Evolutionary conservation across 306 rosid genomes (phyloP), one percentile per base, ranked within the genome.

Genomic region (Hippophae gyantsensis): DNA sequence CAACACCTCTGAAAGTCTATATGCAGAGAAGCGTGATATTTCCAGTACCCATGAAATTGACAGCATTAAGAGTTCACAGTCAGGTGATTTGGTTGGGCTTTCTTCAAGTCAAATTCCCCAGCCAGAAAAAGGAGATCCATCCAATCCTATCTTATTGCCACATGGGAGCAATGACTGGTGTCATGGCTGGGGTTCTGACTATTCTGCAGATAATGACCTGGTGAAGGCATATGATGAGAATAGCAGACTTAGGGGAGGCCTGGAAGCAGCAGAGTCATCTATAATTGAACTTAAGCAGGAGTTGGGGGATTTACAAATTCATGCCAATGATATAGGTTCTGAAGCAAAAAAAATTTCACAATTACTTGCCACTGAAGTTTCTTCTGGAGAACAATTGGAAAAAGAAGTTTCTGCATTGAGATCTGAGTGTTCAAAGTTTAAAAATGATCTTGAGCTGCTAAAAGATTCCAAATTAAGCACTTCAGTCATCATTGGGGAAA

Each of bases 11-110:
- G 99, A 65, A 73, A 86, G 95, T 66, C 48, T 84, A 66, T 86
- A 82, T 72, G 80, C 86, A 54, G 99, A 92, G 68, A 92, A 92
- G 78, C 85, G 83, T 74, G 95, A 92, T 56, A 67, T 76, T 38
- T 82, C 81, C 73, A 76, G 83, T 61, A 69, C 64, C 44, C 84
- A 82, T 62, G 95, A 87, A 76, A 69, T 75, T 71, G 97, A 90
- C 62, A 81, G 95, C 68, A 78, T 85, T 74, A 87, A 90, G 78
- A 80, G 94, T 69, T 49, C 79, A 49, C 45, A 63, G 54, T 83
- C 92, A 51, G 95, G 81, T 53, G 95, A 85, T 76, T 77, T 80
- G 45, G 88, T 78, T 72, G 88, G 76, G 66, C 69, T 70, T 38
- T 72, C 92, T 70, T 69, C 78, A 47, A 67, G 75, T 74, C 93